Evolutionary conservation across 768 basidiomycete species (phyloP).

Genomic region (Mycena polygramma): DNA sequence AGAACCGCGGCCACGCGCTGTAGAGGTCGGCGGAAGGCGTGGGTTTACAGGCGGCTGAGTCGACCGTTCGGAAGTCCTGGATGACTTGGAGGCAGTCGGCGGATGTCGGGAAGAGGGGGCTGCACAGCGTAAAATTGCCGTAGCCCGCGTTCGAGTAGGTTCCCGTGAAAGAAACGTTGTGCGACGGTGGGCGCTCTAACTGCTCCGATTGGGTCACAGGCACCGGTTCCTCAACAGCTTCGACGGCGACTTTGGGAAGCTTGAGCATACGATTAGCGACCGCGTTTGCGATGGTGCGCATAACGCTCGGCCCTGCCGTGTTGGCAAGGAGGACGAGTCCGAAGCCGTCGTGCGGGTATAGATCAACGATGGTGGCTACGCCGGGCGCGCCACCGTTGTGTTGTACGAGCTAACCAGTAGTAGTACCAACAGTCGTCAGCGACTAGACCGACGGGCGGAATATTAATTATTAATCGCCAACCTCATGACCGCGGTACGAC

Average conservation of each 20-base stretch:
- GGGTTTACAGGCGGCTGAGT: slow-evolving; percentile 26
- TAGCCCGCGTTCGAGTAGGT: slow-evolving; percentile 55
- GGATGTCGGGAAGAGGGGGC: slow-evolving; percentile 40
- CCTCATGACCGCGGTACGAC: slow-evolving; percentile 57
- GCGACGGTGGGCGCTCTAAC: not conserved
- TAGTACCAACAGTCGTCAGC: not conserved
- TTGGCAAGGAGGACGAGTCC: slow-evolving; percentile 55
- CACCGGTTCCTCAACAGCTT: not conserved
- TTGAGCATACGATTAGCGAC: slow-evolving; percentile 39
- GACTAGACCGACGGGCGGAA: not conserved
- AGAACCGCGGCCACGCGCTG: slow-evolving; percentile 50
- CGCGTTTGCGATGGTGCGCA: slow-evolving; percentile 15
- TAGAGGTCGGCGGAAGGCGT: slow-evolving; percentile 39
- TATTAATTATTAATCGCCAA: too few relatives aligned
- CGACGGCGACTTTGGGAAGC: not conserved
- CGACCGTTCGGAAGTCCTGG: slow-evolving; percentile 45
- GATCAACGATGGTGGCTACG: slow-evolving; percentile 44
- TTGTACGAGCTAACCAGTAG: slow-evolving; percentile 46
- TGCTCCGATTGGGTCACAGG: not conserved
- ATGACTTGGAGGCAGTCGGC: slow-evolving; percentile 41
- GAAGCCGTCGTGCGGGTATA: slow-evolving; percentile 52
- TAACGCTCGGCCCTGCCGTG: slow-evolving; percentile 34
- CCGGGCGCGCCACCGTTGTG: slow-evolving; percentile 54
- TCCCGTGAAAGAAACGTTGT: slow-evolving; percentile 49
- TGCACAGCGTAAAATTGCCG: slow-evolving; percentile 53